Evolutionary conservation across 73 alveolate genomes (phyloP), one percentile per base, ranked within the genome.

Genomic region (Paramecium primaurelia): DNA sequence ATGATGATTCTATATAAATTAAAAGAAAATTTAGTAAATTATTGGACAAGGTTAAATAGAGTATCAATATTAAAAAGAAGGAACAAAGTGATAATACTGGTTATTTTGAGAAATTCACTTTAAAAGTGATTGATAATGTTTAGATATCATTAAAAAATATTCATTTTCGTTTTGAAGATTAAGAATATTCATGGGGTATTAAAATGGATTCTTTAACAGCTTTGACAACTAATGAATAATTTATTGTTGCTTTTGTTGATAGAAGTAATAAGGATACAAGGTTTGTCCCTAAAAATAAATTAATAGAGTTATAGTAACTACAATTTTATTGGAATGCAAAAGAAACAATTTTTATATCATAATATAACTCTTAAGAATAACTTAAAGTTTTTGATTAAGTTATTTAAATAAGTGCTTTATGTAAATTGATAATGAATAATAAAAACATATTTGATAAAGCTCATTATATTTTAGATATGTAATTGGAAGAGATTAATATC

Each of bases 61-160:
- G 83, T 16, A 40, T 77, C 16, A 16, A 16, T 37, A 16, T 40
- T 64, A 88, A 47, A 36, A 59, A 32, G 37, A 77, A 77, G 42
- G 95, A 92, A 25, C 94, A 86, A 22, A 59, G 83, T 36, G 92
- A 98, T 59, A 90, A 94, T 88, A 92, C 84, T 93, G 97, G 98
- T 22, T 97, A 92, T 80, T 75, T 97, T 54, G 99, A 96, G 77
- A 97, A 98, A 77, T 87, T 97, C 36, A 92, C 98, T 18, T 86
- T 95, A 12, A 98, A 94, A 93, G 95, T 98, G 36, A 92, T 97
- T 45, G 99, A 98, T 93, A 98, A 98, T 93, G 77, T 98, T 30
- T 98, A 98, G 59, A 92, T 98, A 25, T 96, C 94, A 26, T 94
- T 98, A 86, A 86, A 95, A 58, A 98, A 97, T 75, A 97, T 98